These are phyloP conservation scores for Auxenochlorella pyrenoidosa DNA, from an alignment of 139 green algal genomes.

Conservation along the genomic window DNA sequence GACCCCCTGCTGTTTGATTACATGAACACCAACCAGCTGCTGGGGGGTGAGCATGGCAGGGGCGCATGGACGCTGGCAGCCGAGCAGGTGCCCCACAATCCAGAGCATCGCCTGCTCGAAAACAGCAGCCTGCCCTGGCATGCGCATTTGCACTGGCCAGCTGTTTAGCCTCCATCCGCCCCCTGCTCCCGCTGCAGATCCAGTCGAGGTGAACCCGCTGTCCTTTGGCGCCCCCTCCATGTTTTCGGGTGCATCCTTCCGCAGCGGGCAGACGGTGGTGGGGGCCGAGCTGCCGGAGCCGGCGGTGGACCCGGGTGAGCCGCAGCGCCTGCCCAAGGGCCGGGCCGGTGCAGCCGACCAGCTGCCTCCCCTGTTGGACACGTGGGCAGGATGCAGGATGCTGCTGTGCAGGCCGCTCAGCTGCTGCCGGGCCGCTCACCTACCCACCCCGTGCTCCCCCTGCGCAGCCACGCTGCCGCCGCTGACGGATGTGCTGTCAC, in stretches of 20 bases:
- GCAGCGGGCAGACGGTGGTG: background rate
- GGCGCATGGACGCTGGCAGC: no score
- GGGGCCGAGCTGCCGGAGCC: background rate
- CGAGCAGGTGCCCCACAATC: no score
- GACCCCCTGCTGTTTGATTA: background rate
- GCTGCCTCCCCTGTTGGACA: no score
- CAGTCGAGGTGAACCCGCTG: background rate
- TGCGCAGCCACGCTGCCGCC: slow-evolving; percentile 1
- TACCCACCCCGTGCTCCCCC: background rate
- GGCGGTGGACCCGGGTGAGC: background rate
- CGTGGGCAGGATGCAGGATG: no score
- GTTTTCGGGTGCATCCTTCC: background rate
- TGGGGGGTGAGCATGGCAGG: no score
- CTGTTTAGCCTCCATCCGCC: background rate
- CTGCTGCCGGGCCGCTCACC: no score
- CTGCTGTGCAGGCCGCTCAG: no score
- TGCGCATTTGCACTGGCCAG: background rate
- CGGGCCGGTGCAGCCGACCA: no score
- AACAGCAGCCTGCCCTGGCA: background rate
- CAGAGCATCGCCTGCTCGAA: no score
- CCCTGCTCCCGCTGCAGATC: background rate
- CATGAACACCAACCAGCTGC: no score
- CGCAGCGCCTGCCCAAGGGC: background rate
- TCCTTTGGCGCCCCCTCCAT: background rate
- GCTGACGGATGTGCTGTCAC: background rate